Percentiles rank a stretch among this genome's conserved stretches.
These are phyloP conservation scores for Endothia cerciana DNA, from an alignment of 2,329 filamentous ascomycete genomes.

Conservation along the genomic window DNA sequence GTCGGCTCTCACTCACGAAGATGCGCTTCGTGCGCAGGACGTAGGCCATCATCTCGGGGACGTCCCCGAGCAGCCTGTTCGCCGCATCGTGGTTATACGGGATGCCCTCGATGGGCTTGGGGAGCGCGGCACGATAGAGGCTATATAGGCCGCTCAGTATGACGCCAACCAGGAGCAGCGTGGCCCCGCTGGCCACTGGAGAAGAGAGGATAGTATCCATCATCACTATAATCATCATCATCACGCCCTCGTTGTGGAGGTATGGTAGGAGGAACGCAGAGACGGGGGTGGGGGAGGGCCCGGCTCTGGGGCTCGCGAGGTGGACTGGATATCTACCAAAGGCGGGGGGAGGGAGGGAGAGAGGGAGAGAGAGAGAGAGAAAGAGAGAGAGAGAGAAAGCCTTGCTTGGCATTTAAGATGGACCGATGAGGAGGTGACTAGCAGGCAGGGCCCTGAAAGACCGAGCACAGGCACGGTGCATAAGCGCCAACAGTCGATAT, in stretches of 20 bases:
- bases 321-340: too few species aligned
- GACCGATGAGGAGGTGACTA: background rate
- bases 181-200: too few species aligned
- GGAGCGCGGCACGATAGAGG: constrained; percentile 36
- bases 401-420: background rate
- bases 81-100: constrained; percentile 46
- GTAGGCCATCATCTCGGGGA: constrained; percentile 44
- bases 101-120: constrained; percentile 50
- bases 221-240: too few species aligned
- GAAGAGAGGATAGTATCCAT: background rate
- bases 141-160: background rate
- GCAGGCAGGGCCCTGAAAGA: background rate
- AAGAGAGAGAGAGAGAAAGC: background rate
- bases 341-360: too few species aligned
- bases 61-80: constrained; percentile 45
- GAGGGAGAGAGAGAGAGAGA: too few species aligned
- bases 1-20: constrained; percentile 33
- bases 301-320: too few species aligned
- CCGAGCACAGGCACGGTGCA: background rate
- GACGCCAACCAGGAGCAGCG: background rate
- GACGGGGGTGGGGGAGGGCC: too few species aligned
- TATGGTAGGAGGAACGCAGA: too few species aligned
- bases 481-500: background rate
- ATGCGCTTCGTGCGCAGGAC: constrained; percentile 40
- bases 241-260: too few species aligned